Percentiles rank a stretch among this genome's conserved stretches.
Evolutionary conservation across 2,329 filamentous ascomycete species (phyloP).

Genomic region (Grosmannia clavigera): DNA sequence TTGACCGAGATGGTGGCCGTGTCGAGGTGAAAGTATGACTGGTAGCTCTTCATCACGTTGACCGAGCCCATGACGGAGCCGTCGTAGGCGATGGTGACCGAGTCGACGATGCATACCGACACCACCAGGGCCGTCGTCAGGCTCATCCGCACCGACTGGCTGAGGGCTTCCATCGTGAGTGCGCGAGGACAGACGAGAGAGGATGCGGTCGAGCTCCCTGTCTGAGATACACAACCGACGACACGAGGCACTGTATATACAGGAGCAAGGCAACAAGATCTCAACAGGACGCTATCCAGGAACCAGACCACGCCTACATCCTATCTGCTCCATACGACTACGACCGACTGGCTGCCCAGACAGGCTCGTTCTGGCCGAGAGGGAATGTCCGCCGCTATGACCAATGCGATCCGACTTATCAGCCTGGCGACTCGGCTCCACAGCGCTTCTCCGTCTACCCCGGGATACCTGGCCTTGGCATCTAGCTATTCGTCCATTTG

Average conservation of each 20-base stretch:
- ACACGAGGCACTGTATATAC: neutral
- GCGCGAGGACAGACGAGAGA: neutral
- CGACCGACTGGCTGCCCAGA: neutral
- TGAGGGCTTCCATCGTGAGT: neutral
- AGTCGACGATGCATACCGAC: conserved; percentile 9
- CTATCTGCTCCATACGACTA: neutral
- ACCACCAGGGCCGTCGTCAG: conserved; percentile 13
- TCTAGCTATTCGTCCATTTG: neutral
- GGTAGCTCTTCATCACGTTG: conserved; percentile 22
- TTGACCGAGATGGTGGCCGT: conserved; percentile 21
- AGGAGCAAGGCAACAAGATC: too few relatives aligned
- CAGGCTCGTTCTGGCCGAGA: neutral
- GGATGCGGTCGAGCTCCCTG: too few relatives aligned
- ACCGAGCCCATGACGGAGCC: conserved; percentile 21
- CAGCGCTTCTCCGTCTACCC: neutral
- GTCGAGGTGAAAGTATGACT: conserved; percentile 20
- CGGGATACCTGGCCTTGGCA: neutral
- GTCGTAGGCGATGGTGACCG: conserved; percentile 18
- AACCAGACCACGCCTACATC: too few relatives aligned
- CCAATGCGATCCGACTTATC: neutral
- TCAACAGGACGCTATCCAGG: too few relatives aligned
- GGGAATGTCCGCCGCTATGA: neutral
- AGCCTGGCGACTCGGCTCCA: neutral
- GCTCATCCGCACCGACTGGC: conserved; percentile 9
- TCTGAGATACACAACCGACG: too few relatives aligned